A percentile compares a stretch with the other conserved stretches of the same genome.
phyloP scores from a whole-genome alignment of 371 early-diverging fungal species.

The Zychaea mexicana region DNA sequence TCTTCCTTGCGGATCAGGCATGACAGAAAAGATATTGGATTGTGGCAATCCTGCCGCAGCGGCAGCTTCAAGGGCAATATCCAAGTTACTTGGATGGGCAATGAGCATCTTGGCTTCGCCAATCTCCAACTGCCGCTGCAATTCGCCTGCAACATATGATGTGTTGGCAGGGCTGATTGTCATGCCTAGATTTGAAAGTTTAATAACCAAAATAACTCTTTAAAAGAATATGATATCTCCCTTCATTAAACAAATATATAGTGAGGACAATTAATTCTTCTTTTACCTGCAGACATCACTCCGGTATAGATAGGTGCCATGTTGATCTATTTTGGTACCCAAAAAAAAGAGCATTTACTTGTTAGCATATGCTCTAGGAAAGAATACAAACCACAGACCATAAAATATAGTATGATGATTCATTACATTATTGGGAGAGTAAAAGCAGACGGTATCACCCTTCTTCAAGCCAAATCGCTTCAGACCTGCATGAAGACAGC shows the following conservation, averaged over 20 bases:
- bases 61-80: conserved; percentile 52
- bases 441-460: conserved; percentile 19
- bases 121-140: conserved; percentile 68
- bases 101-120: conserved; percentile 59
- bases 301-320: conserved; percentile 20
- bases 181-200: conserved; percentile 12
- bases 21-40: conserved; percentile 9
- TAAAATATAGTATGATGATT: too few species aligned
- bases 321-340: too few species aligned
- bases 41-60: conserved; percentile 40
- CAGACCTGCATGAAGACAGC: conserved; percentile 12
- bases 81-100: conserved; percentile 40
- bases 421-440: conserved; percentile 21
- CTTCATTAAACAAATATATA: not conserved
- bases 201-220: not conserved
- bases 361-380: too few species aligned
- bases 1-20: conserved; percentile 7
- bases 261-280: too few species aligned
- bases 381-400: too few species aligned
- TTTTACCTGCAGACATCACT: conserved; percentile 15
- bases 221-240: not conserved
- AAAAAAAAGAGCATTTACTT: too few species aligned
- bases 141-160: conserved; percentile 66
- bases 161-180: conserved; percentile 70
- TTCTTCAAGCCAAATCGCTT: conserved; percentile 14